Conservation (phyloP, 352 stramenopile genomes). For the Phytophthora sp. region DNA sequence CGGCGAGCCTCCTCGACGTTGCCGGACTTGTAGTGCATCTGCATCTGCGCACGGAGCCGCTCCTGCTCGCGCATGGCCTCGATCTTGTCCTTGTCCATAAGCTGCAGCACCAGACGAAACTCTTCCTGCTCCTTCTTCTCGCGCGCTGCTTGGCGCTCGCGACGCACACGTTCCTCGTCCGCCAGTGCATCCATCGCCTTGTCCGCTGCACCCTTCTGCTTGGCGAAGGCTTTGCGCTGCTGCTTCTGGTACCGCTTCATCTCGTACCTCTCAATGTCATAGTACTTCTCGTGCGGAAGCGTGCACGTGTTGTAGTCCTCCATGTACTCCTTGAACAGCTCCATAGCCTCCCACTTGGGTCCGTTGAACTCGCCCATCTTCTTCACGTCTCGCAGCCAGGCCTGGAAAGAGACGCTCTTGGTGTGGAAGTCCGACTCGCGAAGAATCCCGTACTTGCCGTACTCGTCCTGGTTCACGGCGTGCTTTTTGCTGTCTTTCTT, state of each 20-base stretch:
- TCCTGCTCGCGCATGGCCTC: constrained; percentile 89
- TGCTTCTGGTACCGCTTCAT: constrained; percentile 93
- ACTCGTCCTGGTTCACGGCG: constrained; percentile 91
- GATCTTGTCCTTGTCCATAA: constrained; percentile 88
- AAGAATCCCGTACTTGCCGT: constrained; percentile 97
- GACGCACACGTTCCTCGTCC: constrained; percentile 72
- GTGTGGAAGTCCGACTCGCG: constrained; percentile 91
- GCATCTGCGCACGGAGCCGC: constrained; percentile 86
- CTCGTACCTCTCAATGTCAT: constrained; percentile 98
- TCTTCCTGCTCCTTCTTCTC: constrained; percentile 75
- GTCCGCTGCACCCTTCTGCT: constrained; percentile 26
- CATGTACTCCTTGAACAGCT: constrained; percentile 93
- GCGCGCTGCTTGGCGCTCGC: constrained; percentile 59
- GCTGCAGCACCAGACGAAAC: constrained; percentile 78
- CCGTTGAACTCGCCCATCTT: constrained; percentile 87
- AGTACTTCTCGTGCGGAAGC: constrained; percentile 97
- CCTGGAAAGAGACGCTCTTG: constrained; percentile 94
- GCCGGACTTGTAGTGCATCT: constrained; percentile 90
- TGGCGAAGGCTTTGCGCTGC: constrained; percentile 51
- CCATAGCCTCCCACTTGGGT: constrained; percentile 88
- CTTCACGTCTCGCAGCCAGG: constrained; percentile 95
- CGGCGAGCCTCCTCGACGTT: constrained; percentile 85
- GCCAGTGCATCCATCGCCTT: constrained; percentile 31
- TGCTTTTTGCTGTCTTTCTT: constrained; percentile 39
- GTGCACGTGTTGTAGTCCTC: constrained; percentile 99